phyloP scores from a whole-genome alignment of 2,329 filamentous ascomycete species.

The Fusarium musae region DNA sequence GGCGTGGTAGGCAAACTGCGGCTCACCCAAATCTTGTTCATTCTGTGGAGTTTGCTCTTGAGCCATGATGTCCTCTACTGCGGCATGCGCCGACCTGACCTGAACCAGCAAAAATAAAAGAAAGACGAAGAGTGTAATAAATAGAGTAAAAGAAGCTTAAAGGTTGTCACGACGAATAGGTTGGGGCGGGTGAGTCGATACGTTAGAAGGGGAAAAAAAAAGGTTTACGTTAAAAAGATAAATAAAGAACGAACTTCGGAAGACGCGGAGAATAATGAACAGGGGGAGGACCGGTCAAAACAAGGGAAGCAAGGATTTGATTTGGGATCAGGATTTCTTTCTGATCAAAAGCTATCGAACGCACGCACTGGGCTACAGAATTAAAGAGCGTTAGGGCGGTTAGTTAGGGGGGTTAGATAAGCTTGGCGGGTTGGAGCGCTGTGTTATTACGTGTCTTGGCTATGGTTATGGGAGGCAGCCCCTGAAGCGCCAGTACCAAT shows the following conservation, averaged over 20 bases:
- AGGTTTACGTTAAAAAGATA: background rate
- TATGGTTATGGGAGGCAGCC: background rate
- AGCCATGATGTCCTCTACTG: slow-evolving; percentile 8
- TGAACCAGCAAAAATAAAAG: background rate
- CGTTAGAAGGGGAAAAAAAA: background rate
- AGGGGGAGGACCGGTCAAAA: background rate
- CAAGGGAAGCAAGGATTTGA: background rate
- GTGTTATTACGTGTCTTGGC: slow-evolving; percentile 11
- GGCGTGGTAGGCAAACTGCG: slow-evolving; percentile 45
- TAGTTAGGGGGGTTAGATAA: background rate
- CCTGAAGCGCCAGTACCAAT: slow-evolving; percentile 1
- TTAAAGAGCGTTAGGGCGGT: background rate
- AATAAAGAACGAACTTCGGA: slow-evolving; percentile 5
- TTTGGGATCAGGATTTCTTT: slow-evolving; percentile 9
- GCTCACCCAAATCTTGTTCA: slow-evolving; percentile 40
- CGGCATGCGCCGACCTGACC: background rate
- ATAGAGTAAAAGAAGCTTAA: slow-evolving; percentile 3
- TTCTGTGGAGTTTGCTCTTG: slow-evolving; percentile 7
- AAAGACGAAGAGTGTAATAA: background rate
- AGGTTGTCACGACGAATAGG: background rate
- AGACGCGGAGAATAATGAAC: slow-evolving; percentile 22
- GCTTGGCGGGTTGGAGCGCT: slow-evolving; percentile 4
- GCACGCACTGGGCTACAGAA: background rate
- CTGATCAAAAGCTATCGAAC: background rate
- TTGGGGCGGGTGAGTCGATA: background rate